Conservation (phyloP, 257 asterid genomes). For the Nicotiana noctiflora region DNA sequence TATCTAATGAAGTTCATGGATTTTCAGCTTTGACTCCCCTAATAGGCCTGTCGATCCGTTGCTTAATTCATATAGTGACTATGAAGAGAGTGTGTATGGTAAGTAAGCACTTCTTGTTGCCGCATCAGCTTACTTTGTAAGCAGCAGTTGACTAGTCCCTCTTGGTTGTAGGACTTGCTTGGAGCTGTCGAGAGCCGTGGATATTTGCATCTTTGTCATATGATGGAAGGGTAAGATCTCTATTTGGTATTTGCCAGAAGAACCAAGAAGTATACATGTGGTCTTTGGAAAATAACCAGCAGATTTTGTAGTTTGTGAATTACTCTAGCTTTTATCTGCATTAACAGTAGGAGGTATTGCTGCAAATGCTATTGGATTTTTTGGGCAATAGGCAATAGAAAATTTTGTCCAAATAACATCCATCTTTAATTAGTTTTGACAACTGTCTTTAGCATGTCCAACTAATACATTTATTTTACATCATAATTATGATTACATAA, state of each 20-base stretch:
- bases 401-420: not conserved
- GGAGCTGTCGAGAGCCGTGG: slow-evolving; percentile 99
- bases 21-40: slow-evolving; percentile 30
- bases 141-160: slow-evolving; percentile 18
- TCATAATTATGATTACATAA: not conserved
- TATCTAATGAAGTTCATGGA: slow-evolving; percentile 1
- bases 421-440: not conserved
- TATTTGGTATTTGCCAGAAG: not conserved
- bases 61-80: slow-evolving; percentile 75
- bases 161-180: slow-evolving; percentile 61
- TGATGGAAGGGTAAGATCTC: slow-evolving; percentile 88
- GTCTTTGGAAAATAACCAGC: not conserved
- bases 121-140: slow-evolving; percentile 7
- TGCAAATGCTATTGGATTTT: not conserved
- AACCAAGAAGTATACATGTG: not conserved
- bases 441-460: not conserved
- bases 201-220: slow-evolving; percentile 91
- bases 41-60: slow-evolving; percentile 36
- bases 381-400: not conserved
- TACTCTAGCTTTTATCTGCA: not conserved
- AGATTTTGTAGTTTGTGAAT: not conserved
- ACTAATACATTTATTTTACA: not conserved
- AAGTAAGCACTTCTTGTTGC: slow-evolving; percentile 18
- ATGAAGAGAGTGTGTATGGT: slow-evolving; percentile 97
- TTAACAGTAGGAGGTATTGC: not conserved